These are phyloP conservation scores for Lasiodiplodia citricola DNA, from an alignment of 2,329 filamentous ascomycete genomes.

Conservation along the genomic window DNA sequence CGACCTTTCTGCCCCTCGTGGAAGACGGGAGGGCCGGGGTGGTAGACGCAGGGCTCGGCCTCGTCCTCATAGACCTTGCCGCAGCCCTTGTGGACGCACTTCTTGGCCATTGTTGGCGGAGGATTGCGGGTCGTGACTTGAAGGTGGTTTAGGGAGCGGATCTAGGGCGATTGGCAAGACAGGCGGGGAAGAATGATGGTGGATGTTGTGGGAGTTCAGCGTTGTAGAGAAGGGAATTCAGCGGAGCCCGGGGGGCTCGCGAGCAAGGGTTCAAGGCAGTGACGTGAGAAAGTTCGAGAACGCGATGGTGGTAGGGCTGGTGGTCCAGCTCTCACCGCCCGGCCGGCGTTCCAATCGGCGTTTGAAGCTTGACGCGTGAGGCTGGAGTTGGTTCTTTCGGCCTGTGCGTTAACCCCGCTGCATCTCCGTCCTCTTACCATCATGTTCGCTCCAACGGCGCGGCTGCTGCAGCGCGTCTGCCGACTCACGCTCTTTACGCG, in stretches of 20 bases:
- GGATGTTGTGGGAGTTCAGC: not conserved
- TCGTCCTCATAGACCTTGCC: conserved; percentile 84
- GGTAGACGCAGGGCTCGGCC: conserved; percentile 81
- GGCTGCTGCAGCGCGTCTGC: conserved; percentile 41
- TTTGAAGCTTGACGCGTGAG: conserved; percentile 12
- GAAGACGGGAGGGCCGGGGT: conserved; percentile 88
- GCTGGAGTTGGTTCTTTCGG: not conserved
- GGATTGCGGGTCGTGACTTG: not conserved
- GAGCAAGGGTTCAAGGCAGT: not conserved
- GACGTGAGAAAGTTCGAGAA: conserved; percentile 24
- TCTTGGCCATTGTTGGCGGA: conserved; percentile 67
- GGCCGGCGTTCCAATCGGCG: not conserved
- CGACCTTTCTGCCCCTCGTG: conserved; percentile 98
- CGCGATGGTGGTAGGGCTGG: conserved; percentile 4
- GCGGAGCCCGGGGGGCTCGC: not conserved
- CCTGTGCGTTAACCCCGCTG: not conserved
- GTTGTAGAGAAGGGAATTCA: not conserved
- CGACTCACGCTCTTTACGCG: conserved; percentile 79
- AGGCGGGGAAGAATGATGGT: not conserved
- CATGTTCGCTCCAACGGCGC: conserved; percentile 32
- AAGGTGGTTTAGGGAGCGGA: not conserved
- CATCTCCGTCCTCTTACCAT: not conserved
- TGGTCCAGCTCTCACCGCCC: conserved; percentile 1
- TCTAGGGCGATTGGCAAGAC: not conserved
- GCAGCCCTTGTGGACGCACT: conserved; percentile 96